Evolutionary conservation across 441 rosid genomes (phyloP), one percentile per base, ranked within the genome.

Genomic region (Gossypium schwendimanii): DNA sequence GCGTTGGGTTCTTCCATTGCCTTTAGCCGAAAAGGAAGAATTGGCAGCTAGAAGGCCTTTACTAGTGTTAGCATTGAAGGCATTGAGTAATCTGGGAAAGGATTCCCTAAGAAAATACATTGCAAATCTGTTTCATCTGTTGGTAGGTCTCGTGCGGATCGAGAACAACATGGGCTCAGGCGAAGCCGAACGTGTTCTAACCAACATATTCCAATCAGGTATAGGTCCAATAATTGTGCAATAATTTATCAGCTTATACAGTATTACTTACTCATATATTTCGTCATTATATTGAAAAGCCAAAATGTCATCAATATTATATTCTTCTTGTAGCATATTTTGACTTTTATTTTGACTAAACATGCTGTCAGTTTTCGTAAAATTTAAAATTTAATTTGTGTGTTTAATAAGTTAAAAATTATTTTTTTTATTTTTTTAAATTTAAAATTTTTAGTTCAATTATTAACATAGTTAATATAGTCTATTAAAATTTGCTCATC

Each of bases 81-180:
- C 78, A 20, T 63, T 92, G 74, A 82, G 80, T 59, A 81, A 80
- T 70, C 75, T 94, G 77, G 87, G 85, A 50, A 77, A 81, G 72
- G 87, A 85, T 59, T 79, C 87, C 3, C 91, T 89, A 72, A 84
- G 75, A 83, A 88, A 82, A 82, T 80, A 86, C 36, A 80, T 82
- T 5, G 76, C 84, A 1, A 83, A 55, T 63, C 81, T 87, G 68
- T 95, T 89, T 75, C 98, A 90, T 3, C 77, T 87, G 85, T 80
- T 94, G 89, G 93, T 91, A 59, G 93, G 89, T 69, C 93, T 94
- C 53, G 91, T 91, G 75, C 79, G 83, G 76, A 82, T 90, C 58
- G 98, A 91, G 87, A 97, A 94, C 79, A 77, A 33, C 39, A 5
- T 33, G 39, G 39, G 88, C 84, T 89, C 96, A 0, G 81, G 88